Conservation (phyloP, 495 filamentous ascomycete species). For the Trichodelitschia bisporula region DNA sequence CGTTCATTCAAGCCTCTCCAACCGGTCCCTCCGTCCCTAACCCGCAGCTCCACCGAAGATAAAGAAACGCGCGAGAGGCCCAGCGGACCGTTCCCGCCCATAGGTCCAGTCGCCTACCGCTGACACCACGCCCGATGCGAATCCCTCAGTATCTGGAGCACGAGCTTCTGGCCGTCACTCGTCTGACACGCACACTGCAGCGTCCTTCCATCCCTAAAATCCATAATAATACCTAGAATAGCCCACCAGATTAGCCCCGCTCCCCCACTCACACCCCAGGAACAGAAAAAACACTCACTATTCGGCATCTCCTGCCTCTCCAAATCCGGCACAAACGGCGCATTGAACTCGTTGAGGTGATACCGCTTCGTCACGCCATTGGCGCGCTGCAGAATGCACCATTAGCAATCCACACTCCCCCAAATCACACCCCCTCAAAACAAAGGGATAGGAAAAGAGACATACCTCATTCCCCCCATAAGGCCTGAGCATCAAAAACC, state of each 20-base stretch:
- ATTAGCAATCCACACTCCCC: slow-evolving; percentile 1
- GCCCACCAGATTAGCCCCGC: too few species aligned
- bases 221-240: too few species aligned
- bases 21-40: not conserved
- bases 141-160: slow-evolving; percentile 16
- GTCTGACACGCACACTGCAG: slow-evolving; percentile 76
- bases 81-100: too few species aligned
- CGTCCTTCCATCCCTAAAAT: slow-evolving; percentile 60
- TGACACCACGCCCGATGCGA: slow-evolving; percentile 1
- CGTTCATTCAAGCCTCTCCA: too few species aligned
- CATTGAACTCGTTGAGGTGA: slow-evolving; percentile 56
- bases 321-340: slow-evolving; percentile 58
- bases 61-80: not conserved
- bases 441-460: too few species aligned
- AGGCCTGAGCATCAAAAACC: slow-evolving; percentile 47
- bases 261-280: too few species aligned
- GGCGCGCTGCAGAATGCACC: slow-evolving; percentile 7
- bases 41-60: not conserved
- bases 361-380: slow-evolving; percentile 49
- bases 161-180: slow-evolving; percentile 38
- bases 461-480: slow-evolving; percentile 20
- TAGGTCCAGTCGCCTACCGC: too few species aligned
- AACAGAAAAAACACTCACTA: slow-evolving; percentile 29
- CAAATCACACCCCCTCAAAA: not conserved
- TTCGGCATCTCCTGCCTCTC: slow-evolving; percentile 75